Base-by-base conservation (phyloP, 768 basidiomycete genomes). In the Mycena amicta region DNA sequence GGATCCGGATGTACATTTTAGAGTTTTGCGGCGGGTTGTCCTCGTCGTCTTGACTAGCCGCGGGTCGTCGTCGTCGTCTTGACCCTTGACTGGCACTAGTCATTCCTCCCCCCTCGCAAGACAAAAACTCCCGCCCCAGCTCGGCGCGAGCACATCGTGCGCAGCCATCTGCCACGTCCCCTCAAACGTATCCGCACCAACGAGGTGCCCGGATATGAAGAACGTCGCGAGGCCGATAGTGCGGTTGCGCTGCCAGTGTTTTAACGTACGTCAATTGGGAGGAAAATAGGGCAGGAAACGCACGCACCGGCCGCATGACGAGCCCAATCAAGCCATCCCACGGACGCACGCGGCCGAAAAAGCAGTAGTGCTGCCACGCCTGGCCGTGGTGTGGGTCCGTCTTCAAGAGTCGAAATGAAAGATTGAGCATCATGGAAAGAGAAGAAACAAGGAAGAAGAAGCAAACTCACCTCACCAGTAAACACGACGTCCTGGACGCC, bases 401-500 rank as follows among this genome's bases (percentile, higher is more conserved):
- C 82, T 83, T 53, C 11, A n/a, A 28, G 25, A 20, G 5, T 16
- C 37, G n/a, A 22, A 6, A 12, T n/a, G n/a, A n/a, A n/a, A n/a
- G n/a, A n/a, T 43, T 13, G 41, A 12, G 8, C 5, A n/a, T n/a
- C n/a, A n/a, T n/a, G n/a, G n/a, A n/a, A n/a, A n/a, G n/a, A n/a
- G n/a, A n/a, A n/a, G n/a, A n/a, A n/a, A n/a, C n/a, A n/a, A 5
- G 23, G 27, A 12, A 26, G 6, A 26, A 5, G 37, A 39, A 27
- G 30, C 6, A 16, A 8, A 53, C 60, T 4, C 31, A 83, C 82
- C 74, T 80, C 76, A 45, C 82, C 82, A 8, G 76, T 78, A 60
- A 84, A 71, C 29, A 81, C 71, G 33, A 79, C 78, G 57, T 84
- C 82, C 56, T 71, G 72, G 5, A 82, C 74, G 0, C 82, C 82